Percentiles rank a stretch among this genome's conserved stretches.
These are phyloP conservation scores for Eucommia ulmoides DNA, from an alignment of 257 asterid genomes.

Conservation along the genomic window DNA sequence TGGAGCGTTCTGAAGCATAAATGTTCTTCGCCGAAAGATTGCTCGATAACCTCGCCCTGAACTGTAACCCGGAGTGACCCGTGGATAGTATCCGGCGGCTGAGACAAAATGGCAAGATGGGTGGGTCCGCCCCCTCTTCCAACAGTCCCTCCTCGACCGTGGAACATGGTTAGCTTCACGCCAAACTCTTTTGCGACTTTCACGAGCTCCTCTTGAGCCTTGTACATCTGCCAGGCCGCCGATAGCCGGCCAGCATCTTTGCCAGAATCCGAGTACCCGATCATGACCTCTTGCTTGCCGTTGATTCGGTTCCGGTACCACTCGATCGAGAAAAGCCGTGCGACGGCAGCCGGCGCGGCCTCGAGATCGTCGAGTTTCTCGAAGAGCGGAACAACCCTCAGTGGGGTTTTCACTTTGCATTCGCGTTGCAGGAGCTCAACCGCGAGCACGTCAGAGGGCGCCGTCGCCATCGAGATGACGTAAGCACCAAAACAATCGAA, in stretches of 20 bases:
- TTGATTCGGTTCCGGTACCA: slow-evolving; percentile 39
- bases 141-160: slow-evolving; percentile 50
- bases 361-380: slow-evolving; percentile 39
- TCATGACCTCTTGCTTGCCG: slow-evolving; percentile 49
- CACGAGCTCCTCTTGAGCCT: slow-evolving; percentile 46
- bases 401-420: slow-evolving; percentile 28
- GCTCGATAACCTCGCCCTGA: slow-evolving; percentile 51
- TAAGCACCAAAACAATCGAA: slow-evolving; percentile 40
- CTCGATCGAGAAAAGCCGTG: slow-evolving; percentile 39
- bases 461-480: slow-evolving; percentile 39
- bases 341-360: slow-evolving; percentile 45
- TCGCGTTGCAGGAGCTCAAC: slow-evolving; percentile 47
- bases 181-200: slow-evolving; percentile 35
- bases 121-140: slow-evolving; percentile 59
- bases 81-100: slow-evolving; percentile 44
- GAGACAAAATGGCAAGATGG: slow-evolving; percentile 51
- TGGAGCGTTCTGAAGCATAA: slow-evolving; percentile 50
- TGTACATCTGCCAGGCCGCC: slow-evolving; percentile 47
- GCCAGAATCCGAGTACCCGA: slow-evolving; percentile 52
- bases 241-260: slow-evolving; percentile 50
- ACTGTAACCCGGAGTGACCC: slow-evolving; percentile 45
- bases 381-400: slow-evolving; percentile 43
- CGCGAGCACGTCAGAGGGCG: slow-evolving; percentile 41
- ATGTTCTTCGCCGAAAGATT: slow-evolving; percentile 43
- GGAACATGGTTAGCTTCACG: slow-evolving; percentile 48